Evolutionary conservation across 2,329 filamentous ascomycete genomes (phyloP).

Genomic region (Exophiala aquamarina): DNA sequence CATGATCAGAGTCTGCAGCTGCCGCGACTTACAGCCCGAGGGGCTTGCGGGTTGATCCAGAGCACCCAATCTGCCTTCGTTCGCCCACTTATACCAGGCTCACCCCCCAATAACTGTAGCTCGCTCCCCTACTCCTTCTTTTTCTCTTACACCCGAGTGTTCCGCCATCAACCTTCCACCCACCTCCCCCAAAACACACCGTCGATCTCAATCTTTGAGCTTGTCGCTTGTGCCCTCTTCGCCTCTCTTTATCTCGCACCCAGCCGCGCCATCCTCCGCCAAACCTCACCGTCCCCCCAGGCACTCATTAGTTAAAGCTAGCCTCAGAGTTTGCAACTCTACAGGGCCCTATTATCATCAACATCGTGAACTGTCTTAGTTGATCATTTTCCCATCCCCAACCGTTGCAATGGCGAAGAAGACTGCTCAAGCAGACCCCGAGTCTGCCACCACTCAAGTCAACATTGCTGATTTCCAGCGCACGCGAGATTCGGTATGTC

Average conservation of each 20-base stretch:
- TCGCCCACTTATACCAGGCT: conserved; percentile 24
- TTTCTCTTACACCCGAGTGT: conserved; percentile 1
- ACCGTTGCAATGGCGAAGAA: conserved; percentile 26
- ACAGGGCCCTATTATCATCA: not conserved
- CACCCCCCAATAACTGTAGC: conserved; percentile 38
- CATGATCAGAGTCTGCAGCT: conserved; percentile 1
- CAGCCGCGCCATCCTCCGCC: conserved; percentile 40
- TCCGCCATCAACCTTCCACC: not conserved
- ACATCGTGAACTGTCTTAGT: too few relatives aligned
- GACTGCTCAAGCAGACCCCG: conserved; percentile 28
- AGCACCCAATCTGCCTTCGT: conserved; percentile 20
- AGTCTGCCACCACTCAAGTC: conserved; percentile 32
- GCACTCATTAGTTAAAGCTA: conserved; percentile 18
- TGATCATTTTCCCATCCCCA: not conserved
- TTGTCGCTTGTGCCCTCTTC: conserved; percentile 3
- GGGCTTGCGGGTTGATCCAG: conserved; percentile 15
- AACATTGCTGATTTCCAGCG: conserved; percentile 74
- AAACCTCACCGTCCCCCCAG: conserved; percentile 47
- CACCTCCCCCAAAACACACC: not conserved
- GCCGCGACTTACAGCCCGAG: not conserved
- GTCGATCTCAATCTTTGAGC: not conserved
- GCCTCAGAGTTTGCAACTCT: conserved; percentile 6
- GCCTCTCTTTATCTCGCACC: not conserved
- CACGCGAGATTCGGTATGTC: conserved; percentile 80
- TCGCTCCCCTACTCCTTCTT: conserved; percentile 9